Evolutionary conservation across 1,139 yeast species (phyloP).

Genomic region (Tardiomyces digboiensis): DNA sequence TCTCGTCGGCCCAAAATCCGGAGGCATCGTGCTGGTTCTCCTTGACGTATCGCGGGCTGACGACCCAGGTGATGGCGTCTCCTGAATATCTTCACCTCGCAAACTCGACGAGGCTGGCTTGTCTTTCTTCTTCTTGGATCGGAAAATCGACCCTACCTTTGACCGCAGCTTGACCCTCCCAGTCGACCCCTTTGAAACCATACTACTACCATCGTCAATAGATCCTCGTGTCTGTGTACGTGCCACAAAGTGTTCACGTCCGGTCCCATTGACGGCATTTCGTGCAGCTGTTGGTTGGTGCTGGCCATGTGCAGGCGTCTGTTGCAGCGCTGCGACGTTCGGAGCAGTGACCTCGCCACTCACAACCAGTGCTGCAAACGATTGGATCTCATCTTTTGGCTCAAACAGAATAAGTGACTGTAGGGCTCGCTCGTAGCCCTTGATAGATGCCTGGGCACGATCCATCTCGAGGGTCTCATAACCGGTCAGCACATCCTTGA

Average conservation of each 20-base stretch:
- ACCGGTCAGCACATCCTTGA: constrained; percentile 60
- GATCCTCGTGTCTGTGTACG: constrained; percentile 7
- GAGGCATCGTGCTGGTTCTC: neutral
- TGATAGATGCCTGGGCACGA: constrained; percentile 22
- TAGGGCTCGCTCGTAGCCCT: constrained; percentile 52
- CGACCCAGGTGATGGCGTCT: neutral
- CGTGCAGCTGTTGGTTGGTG: too few relatives aligned
- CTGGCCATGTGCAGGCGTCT: constrained; percentile 8
- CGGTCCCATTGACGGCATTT: too few relatives aligned
- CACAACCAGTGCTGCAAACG: constrained; percentile 41
- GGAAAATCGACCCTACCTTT: constrained; percentile 77
- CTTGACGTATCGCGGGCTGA: neutral
- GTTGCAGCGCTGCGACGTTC: constrained; percentile 7
- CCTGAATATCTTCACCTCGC: constrained; percentile 45
- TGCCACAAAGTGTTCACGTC: too few relatives aligned
- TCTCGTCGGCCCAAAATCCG: neutral
- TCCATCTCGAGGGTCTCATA: constrained; percentile 49
- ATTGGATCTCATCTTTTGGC: constrained; percentile 46
- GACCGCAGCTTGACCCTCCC: constrained; percentile 44
- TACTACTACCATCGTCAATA: constrained; percentile 12
- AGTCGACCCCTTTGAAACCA: constrained; percentile 7
- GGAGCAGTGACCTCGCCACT: constrained; percentile 19
- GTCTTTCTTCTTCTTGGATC: constrained; percentile 34
- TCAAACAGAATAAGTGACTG: constrained; percentile 53
- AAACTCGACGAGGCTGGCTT: constrained; percentile 18